These are phyloP conservation scores for Fusarium secorum DNA, from an alignment of 2,329 filamentous ascomycete species.

Conservation along the genomic window DNA sequence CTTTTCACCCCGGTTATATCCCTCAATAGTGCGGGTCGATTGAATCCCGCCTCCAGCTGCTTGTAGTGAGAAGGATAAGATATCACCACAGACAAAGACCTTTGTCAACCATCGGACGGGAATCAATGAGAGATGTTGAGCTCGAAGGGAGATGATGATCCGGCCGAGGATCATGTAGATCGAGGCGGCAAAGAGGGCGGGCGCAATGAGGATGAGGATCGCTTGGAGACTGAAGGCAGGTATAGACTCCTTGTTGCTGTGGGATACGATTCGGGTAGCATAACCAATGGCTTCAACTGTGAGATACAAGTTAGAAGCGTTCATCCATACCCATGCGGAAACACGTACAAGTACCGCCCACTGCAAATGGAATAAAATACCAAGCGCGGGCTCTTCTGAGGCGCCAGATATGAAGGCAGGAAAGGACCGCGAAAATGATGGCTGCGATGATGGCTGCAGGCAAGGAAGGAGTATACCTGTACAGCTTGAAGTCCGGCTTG, in stretches of 20 bases:
- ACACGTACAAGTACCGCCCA: neutral
- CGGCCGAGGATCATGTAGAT: neutral
- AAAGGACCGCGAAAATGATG: neutral
- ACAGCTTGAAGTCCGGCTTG: neutral
- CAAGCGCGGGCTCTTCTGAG: neutral
- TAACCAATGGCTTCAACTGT: neutral
- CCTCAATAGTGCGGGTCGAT: fast-evolving
- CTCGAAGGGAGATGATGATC: neutral
- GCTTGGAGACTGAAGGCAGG: neutral
- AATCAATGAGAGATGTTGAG: neutral
- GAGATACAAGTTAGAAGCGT: neutral
- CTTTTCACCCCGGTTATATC: slow-evolving; percentile 46
- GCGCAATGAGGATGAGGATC: neutral
- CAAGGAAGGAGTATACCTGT: fast-evolving
- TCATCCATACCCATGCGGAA: too few species aligned
- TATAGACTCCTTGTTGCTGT: fast-evolving
- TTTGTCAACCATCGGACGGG: neutral
- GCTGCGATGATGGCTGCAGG: neutral
- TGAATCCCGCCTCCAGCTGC: neutral
- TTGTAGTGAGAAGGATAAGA: neutral
- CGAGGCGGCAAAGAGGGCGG: neutral
- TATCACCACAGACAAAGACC: neutral
- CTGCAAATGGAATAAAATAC: neutral
- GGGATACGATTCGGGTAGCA: neutral
- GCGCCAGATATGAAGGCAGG: neutral